Base-by-base conservation (phyloP, 345 rosid genomes). In the Sonneratia alba region DNA sequence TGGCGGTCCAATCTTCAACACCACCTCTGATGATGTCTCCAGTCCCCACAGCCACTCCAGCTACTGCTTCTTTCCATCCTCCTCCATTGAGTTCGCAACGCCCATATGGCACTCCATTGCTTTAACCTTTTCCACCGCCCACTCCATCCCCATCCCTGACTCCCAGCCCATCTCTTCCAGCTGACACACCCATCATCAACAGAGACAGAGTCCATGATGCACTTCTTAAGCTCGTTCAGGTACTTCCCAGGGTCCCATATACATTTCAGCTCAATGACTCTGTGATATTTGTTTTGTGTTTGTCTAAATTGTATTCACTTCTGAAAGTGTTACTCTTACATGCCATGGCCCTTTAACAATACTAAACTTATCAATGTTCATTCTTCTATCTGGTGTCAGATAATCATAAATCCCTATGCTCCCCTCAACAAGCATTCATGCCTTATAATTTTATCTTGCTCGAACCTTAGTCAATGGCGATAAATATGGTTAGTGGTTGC, bases 51-150 rank as follows among this genome's bases (percentile, higher is more conserved):
- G 63, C 90, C 67, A 49, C 68, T 69, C 83, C 85, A 55, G 67
- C 79, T 38, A 76, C 80, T 72, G 72, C 88, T 73, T 64, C 70
- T 55, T 45, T 64, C 49, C 76, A 80, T 67, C 81, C 85, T 71
- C 82, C 87, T 73, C 81, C 87, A 70, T 27, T 85, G 69, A 85
- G 73, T 79, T 72, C 81, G 78, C 90, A 81, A 74, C 88, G 86
- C 27, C 87, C 88, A 7, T 81, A 85, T 72, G 89, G 91, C 67
- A 73, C 86, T 45, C 91, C 89, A 68, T 40, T 89, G 83, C 91
- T 85, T 79, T 88, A 89, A 78, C 91, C 91, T 42, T 87, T 89
- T 71, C 89, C 91, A 59, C 91, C 95, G 40, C 88, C 91, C 36
- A 74, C 74, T 62, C 89, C 89, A 75, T 86, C 94, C 22, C 81